Conservation (phyloP, 176 grass and related monocot genomes). For the Ampelocalamus luodianensis region DNA sequence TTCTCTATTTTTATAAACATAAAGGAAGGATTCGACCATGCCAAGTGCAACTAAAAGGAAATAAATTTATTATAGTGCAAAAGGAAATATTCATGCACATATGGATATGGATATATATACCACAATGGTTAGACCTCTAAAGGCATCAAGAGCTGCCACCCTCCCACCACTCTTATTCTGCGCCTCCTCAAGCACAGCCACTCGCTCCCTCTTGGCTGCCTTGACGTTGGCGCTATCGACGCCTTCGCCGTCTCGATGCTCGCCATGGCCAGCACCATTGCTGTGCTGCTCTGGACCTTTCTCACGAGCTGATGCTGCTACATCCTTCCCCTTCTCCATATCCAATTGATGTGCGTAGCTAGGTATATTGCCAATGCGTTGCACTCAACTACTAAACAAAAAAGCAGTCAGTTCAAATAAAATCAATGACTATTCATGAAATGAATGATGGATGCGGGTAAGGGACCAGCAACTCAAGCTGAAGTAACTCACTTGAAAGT, state of each 20-base stretch:
- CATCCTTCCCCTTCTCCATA: constrained; percentile 52
- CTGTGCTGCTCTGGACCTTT: constrained; percentile 34
- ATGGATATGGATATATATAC: constrained; percentile 27
- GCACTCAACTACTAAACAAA: background rate
- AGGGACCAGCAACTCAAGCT: too few relatives aligned
- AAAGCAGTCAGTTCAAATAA: too few relatives aligned
- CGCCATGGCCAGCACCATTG: constrained; percentile 30
- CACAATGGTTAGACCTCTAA: constrained; percentile 90
- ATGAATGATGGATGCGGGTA: constrained; percentile 1
- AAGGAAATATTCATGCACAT: too few relatives aligned
- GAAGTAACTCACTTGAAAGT: too few relatives aligned
- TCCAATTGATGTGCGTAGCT: background rate
- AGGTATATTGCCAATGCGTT: too few relatives aligned
- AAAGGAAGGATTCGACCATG: too few relatives aligned
- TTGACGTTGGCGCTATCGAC: background rate
- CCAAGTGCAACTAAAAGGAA: too few relatives aligned
- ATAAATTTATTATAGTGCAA: too few relatives aligned
- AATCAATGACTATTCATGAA: background rate
- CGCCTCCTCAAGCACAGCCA: constrained; percentile 7
- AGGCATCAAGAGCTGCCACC: constrained; percentile 83
- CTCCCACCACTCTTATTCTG: constrained; percentile 28
- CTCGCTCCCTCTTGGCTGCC: background rate
- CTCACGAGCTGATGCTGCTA: constrained; percentile 24
- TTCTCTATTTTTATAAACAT: too few relatives aligned
- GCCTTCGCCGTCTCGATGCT: background rate